Evolutionary conservation across 2,329 filamentous ascomycete species (phyloP).

Genomic region (Cercospora sojina): DNA sequence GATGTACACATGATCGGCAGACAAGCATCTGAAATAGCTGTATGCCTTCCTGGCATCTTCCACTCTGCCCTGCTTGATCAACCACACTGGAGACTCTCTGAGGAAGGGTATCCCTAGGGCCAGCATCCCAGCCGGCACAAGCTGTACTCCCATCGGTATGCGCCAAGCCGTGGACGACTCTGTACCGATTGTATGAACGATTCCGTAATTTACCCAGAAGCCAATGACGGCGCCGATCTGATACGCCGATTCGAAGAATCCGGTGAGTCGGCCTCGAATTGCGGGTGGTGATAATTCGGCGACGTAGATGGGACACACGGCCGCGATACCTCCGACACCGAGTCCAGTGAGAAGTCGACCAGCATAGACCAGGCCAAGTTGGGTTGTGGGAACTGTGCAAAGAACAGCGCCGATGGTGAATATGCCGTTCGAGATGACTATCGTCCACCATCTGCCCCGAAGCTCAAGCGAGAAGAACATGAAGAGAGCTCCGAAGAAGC

Average conservation of each 20-base stretch:
- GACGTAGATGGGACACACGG: conserved; percentile 40
- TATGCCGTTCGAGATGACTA: conserved; percentile 48
- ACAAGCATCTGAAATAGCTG: conserved; percentile 27
- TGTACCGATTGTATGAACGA: conserved; percentile 33
- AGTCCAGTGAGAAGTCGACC: conserved; percentile 40
- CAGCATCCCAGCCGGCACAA: conserved; percentile 38
- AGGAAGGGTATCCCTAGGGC: conserved; percentile 34
- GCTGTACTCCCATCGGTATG: conserved; percentile 37
- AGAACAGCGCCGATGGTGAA: conserved; percentile 49
- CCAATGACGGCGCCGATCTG: conserved; percentile 39
- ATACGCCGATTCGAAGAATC: conserved; percentile 38
- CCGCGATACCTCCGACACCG: conserved; percentile 37
- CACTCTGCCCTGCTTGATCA: conserved; percentile 29
- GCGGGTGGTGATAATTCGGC: conserved; percentile 37
- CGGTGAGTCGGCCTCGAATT: conserved; percentile 39
- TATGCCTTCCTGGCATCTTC: conserved; percentile 23
- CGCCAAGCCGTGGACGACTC: conserved; percentile 29
- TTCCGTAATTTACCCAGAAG: conserved; percentile 42
- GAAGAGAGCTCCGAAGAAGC: conserved; percentile 55
- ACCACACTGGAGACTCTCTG: conserved; percentile 38
- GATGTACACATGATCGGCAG: conserved; percentile 27
- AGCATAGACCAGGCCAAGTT: conserved; percentile 47
- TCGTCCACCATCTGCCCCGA: conserved; percentile 53
- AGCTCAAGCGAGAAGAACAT: conserved; percentile 48
- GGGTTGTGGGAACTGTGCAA: conserved; percentile 43